Base-by-base conservation (phyloP, 306 rosid genomes). In the Biancaea sappan region DNA sequence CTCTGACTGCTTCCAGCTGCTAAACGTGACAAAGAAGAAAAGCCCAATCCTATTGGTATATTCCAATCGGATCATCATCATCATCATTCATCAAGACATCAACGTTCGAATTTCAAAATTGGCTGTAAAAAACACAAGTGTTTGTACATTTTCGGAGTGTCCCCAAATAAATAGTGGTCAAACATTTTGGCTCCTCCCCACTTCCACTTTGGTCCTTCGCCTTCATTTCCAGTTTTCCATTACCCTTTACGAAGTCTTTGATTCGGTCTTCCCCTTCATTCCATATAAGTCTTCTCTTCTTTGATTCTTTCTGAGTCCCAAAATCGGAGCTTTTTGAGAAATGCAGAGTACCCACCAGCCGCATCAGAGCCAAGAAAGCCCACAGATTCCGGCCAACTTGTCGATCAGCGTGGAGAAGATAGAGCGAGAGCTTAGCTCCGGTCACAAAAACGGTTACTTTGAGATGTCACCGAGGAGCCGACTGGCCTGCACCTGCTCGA, bases 401-500 rank as follows among this genome's bases (percentile, higher is more conserved):
- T 46, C 70, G 1, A 18, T 32, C 19, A 19, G 46, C 5, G 69
- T 37, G 43, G 58, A 47, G 34, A 51, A 48, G 77, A 31, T 37
- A 15, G 72, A 5, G 16, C 15, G 37, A 62, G 71, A 61, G 11
- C 9, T 60, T 4, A 38, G 63, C 35, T 64, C 66, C n/a, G 80
- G 87, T 2, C 79, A 44, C 10, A 71, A 64, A 76, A 38, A 44
- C 29, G 76, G 79, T 5, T 26, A 59, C 34, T 62, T 69, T 66
- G 41, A 73, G 0, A 52, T 78, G 35, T 61, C 82, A 64, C 84
- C 82, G 1, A 67, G 85, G 83, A 37, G 72, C 11, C 77, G 82
- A 52, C 81, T 80, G 74, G 76, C 18, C 25, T 85, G 90, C 69
- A 87, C 87, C 11, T 90, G 92, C 60, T 71, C 71, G 6, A 87